Percentiles rank a stretch among this genome's conserved stretches.
Evolutionary conservation across 768 basidiomycete species (phyloP).

Genomic region (Boletales sp.): DNA sequence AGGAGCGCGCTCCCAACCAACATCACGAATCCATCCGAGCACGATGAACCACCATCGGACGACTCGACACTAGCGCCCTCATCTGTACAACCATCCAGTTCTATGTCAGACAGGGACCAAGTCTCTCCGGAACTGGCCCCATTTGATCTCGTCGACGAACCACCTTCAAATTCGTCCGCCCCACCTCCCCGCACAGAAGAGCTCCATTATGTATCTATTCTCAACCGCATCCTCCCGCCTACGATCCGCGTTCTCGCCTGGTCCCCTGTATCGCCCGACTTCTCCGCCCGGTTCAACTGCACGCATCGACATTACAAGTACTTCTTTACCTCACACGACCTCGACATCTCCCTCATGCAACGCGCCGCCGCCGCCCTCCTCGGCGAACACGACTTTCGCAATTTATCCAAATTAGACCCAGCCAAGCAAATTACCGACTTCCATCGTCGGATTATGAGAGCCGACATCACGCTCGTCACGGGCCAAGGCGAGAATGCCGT

Average conservation of each 20-base stretch:
- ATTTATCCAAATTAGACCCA: constrained; percentile 90
- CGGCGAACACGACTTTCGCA: constrained; percentile 94
- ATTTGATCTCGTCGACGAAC: constrained; percentile 37
- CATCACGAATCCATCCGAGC: neutral
- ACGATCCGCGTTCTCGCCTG: constrained; percentile 91
- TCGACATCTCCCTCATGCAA: constrained; percentile 75
- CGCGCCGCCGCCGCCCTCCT: constrained; percentile 66
- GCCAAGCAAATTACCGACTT: constrained; percentile 88
- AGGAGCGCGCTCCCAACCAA: constrained; percentile 54
- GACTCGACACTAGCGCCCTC: neutral
- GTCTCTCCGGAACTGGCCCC: constrained; percentile 15
- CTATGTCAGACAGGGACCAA: constrained; percentile 7
- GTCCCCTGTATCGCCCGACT: constrained; percentile 77
- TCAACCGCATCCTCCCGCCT: constrained; percentile 85
- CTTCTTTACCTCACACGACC: constrained; percentile 71
- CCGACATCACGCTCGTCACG: constrained; percentile 52
- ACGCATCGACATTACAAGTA: constrained; percentile 93
- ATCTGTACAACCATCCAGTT: neutral
- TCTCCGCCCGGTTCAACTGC: constrained; percentile 90
- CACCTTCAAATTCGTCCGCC: constrained; percentile 32
- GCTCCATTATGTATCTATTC: constrained; percentile 69
- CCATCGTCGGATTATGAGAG: constrained; percentile 60
- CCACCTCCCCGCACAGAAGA: constrained; percentile 40
- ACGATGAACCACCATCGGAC: constrained; percentile 10
- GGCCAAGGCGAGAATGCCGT: constrained; percentile 31